These are phyloP conservation scores for Pichia eremophila DNA, from an alignment of 805 yeast genomes.

Conservation along the genomic window DNA sequence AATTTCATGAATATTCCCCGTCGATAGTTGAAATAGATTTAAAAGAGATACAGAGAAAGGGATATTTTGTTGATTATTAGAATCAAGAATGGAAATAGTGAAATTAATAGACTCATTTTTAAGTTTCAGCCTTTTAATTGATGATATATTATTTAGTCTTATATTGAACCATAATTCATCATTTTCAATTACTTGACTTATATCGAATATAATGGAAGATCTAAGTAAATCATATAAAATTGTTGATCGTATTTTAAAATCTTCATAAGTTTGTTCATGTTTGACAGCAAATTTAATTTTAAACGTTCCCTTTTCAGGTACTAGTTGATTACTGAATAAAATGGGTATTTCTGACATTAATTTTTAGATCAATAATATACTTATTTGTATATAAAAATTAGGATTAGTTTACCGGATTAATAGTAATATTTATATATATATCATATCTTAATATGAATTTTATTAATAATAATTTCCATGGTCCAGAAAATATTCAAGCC, in stretches of 20 bases:
- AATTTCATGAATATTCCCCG: not conserved
- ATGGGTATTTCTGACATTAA: not conserved
- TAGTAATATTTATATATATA: no score
- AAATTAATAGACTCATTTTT: constrained; percentile 1
- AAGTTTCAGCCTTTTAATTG: constrained; percentile 1
- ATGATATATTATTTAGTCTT: not conserved
- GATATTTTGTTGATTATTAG: not conserved
- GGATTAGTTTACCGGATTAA: no score
- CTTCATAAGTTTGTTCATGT: not conserved
- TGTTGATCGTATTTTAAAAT: not conserved
- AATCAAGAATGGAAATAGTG: not conserved
- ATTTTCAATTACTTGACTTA: not conserved
- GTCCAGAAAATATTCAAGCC: no score
- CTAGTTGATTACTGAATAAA: not conserved
- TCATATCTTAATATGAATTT: no score
- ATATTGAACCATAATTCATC: not conserved
- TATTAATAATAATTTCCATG: no score
- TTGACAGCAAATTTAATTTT: not conserved
- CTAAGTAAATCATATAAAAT: not conserved
- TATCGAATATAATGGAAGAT: not conserved
- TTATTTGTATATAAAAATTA: no score
- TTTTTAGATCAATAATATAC: not conserved
- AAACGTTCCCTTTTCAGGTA: not conserved
- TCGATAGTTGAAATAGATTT: not conserved
- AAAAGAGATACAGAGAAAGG: not conserved